phyloP scores from a whole-genome alignment of 2,329 filamentous ascomycete genomes.

The Diaporthe citriasiana region DNA sequence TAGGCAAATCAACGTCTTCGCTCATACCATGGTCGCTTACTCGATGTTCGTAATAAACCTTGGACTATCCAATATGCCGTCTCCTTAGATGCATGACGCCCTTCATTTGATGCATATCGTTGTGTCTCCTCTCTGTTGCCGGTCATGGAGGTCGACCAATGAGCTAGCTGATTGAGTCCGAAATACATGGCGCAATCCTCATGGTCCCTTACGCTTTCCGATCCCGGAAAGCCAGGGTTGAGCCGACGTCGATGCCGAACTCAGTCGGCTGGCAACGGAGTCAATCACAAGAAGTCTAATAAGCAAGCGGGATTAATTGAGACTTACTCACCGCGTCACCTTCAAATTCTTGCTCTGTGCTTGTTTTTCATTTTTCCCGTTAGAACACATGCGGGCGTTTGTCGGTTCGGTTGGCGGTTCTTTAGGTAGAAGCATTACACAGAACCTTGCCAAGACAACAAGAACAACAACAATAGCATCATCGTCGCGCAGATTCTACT shows the following conservation, averaged over 20 bases:
- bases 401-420: conserved; percentile 32
- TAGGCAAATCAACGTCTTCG: neutral
- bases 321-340: neutral
- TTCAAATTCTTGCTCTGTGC: neutral
- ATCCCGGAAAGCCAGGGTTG: conserved; percentile 16
- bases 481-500: conserved; percentile 46
- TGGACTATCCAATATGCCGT: neutral
- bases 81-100: neutral
- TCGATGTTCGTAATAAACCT: neutral
- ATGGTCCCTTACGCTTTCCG: conserved; percentile 21
- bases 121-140: neutral
- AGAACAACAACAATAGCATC: conserved; percentile 33
- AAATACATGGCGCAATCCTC: conserved; percentile 22
- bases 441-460: conserved; percentile 9
- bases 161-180: conserved; percentile 9
- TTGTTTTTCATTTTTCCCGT: neutral
- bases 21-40: neutral
- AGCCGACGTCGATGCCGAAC: conserved; percentile 26
- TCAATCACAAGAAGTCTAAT: conserved; percentile 16
- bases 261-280: conserved; percentile 17
- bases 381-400: conserved; percentile 36
- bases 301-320: conserved; percentile 19
- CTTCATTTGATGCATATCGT: conserved; percentile 21
- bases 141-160: neutral
- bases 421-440: conserved; percentile 30